Evolutionary conservation across 202 grass and related monocot genomes (phyloP).

Genomic region (Saccharum hybrid): DNA sequence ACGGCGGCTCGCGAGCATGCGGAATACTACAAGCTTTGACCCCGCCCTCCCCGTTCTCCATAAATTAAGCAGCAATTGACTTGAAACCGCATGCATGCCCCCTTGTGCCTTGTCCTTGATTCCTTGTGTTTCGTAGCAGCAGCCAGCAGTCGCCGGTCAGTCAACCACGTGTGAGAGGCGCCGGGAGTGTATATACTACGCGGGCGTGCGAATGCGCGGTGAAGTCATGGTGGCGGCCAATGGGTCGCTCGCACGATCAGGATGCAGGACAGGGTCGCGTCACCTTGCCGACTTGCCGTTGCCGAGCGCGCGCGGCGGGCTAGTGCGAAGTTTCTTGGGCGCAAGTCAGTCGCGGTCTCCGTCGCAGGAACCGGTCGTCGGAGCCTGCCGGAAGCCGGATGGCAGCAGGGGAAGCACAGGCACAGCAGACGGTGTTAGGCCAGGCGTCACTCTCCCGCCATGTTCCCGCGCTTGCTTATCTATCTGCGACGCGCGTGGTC

Average conservation of each 20-base stretch:
- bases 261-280: no score
- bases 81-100: not conserved
- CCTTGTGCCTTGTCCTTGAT: not conserved
- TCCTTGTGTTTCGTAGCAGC: not conserved
- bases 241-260: constrained; percentile 10
- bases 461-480: no score
- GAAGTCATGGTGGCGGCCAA: not conserved
- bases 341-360: constrained; percentile 5
- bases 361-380: not conserved
- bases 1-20: not conserved
- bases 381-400: no score
- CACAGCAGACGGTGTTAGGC: not conserved
- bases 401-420: no score
- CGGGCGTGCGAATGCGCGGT: not conserved
- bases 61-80: not conserved
- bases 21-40: constrained; percentile 6
- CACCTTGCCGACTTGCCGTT: not conserved
- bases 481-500: no score
- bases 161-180: constrained; percentile 13
- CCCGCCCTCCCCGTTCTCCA: not conserved
- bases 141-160: not conserved
- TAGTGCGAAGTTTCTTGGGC: constrained; percentile 22
- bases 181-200: no score
- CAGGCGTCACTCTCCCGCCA: not conserved
- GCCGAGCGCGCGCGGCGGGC: not conserved